Evolutionary conservation across 805 yeast species (phyloP).

Genomic region (Zygosaccharomyces gambellarensis): DNA sequence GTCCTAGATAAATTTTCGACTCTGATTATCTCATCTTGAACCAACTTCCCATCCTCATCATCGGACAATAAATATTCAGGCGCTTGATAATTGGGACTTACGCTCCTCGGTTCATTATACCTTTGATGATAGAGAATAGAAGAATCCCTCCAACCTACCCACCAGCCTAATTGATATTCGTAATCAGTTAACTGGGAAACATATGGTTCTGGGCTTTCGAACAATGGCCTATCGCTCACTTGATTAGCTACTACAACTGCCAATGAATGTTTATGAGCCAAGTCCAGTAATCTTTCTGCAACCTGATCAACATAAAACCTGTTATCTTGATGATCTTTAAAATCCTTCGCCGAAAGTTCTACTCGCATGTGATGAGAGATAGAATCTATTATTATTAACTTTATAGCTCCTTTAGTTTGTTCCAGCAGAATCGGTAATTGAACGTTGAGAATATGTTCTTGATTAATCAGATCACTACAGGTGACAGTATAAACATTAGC

Average conservation of each 20-base stretch:
- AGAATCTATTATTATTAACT: slow-evolving; percentile 70
- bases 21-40: slow-evolving; percentile 18
- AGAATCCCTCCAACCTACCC: slow-evolving; percentile 66
- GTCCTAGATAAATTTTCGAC: not conserved
- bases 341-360: slow-evolving; percentile 43
- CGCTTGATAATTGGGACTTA: slow-evolving; percentile 1
- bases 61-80: slow-evolving; percentile 25
- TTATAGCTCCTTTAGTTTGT: slow-evolving; percentile 38
- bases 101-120: slow-evolving; percentile 11
- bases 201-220: slow-evolving; percentile 13
- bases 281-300: slow-evolving; percentile 43
- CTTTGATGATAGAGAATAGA: slow-evolving; percentile 34
- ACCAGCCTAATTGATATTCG: slow-evolving; percentile 67
- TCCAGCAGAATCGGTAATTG: slow-evolving; percentile 60
- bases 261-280: slow-evolving; percentile 46
- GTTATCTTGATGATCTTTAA: slow-evolving; percentile 38
- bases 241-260: slow-evolving; percentile 76
- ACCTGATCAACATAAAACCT: slow-evolving; percentile 40
- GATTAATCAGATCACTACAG: slow-evolving; percentile 65
- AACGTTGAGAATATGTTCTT: slow-evolving; percentile 64
- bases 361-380: slow-evolving; percentile 76
- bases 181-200: slow-evolving; percentile 33
- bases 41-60: slow-evolving; percentile 27
- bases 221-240: slow-evolving; percentile 53
- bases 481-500: slow-evolving; percentile 47